Base-by-base conservation (phyloP, 2,329 filamentous ascomycete species). In the Trichoderma sp. region DNA sequence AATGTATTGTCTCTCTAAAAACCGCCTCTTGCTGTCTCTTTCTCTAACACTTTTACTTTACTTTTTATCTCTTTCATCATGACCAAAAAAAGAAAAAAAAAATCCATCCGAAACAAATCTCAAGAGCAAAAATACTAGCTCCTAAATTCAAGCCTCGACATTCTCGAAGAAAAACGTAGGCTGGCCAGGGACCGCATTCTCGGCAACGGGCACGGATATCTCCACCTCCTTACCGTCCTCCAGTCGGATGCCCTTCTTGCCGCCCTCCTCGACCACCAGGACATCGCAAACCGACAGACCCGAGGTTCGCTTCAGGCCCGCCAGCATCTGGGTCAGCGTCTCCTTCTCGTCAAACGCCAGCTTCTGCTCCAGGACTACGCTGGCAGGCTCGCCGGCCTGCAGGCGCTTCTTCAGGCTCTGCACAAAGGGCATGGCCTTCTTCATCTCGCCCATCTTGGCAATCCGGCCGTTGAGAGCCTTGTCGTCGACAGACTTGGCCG, bases 381-480 rank as follows among this genome's bases (percentile, higher is more conserved):
- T 83, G 2, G 87, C 82, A 15, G 84, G 81, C 80, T 94, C 88
- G 70, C 92, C 90, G 59, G 85, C 84, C 67, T 93, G 84, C 67
- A 99, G 86, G 63, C 92, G 88, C 79, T 87, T 92, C 89, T 97
- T 97, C 69, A 98, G 83, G 7, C 79, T 81, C 81, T 98, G 94
- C 59, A 97, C 90, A 76, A 97, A 98, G 0, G 95, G 95, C 94
- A 98, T 98, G 2, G 93, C 94, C 82, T 96, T 95, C 88, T 98
- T 99, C 86, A 93, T 93, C 81, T 96, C 92, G 52, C 89, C 89
- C 76, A 93, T 84, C 84, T 97, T 97, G 73, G 88, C 89, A 68
- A 97, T 90, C 76, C 89, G 87, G 72, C 88, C 89, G 74, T 89
- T 92, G 56, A 97, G 83, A 67, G 87, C 88, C 83, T 96, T 97